Percentiles rank a stretch among this genome's conserved stretches.
Conservation (phyloP, 257 asterid genomes). For the Catharanthus roseus region DNA sequence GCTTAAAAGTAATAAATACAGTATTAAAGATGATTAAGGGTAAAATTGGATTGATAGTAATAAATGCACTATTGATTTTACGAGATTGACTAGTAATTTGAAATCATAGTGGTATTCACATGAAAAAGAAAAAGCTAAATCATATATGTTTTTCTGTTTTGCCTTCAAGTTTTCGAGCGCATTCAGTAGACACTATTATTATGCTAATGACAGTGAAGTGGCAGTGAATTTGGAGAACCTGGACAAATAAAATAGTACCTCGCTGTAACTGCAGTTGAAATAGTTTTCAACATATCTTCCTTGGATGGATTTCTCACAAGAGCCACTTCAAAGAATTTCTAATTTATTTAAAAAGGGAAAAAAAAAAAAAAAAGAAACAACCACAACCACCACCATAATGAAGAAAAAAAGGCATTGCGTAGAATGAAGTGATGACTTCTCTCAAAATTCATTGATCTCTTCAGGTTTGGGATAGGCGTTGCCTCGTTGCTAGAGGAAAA, state of each 20-base stretch:
- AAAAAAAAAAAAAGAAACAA: too few species aligned
- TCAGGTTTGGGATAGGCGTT: slow-evolving; percentile 97
- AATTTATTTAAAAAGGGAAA: too few species aligned
- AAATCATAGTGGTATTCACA: too few species aligned
- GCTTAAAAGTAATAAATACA: too few species aligned
- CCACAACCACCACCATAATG: too few species aligned
- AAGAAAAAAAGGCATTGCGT: not conserved
- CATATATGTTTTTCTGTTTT: not conserved
- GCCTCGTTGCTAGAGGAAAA: slow-evolving; percentile 50
- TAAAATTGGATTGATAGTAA: too few species aligned
- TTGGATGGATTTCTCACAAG: not conserved
- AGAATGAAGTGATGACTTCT: not conserved
- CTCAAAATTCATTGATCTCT: slow-evolving; percentile 9
- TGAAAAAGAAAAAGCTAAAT: not conserved
- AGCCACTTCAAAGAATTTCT: not conserved
- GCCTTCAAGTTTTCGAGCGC: not conserved
- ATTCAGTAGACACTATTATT: not conserved
- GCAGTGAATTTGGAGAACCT: not conserved
- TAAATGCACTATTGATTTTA: too few species aligned
- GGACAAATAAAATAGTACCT: not conserved
- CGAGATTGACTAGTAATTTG: too few species aligned
- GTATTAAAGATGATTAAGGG: too few species aligned
- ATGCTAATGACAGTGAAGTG: not conserved
- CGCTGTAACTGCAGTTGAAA: not conserved
- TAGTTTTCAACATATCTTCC: not conserved